Percentiles rank a stretch among this genome's conserved stretches.
phyloP scores from a whole-genome alignment of 2,329 filamentous ascomycete genomes.

The Xylariaceae sp. region DNA sequence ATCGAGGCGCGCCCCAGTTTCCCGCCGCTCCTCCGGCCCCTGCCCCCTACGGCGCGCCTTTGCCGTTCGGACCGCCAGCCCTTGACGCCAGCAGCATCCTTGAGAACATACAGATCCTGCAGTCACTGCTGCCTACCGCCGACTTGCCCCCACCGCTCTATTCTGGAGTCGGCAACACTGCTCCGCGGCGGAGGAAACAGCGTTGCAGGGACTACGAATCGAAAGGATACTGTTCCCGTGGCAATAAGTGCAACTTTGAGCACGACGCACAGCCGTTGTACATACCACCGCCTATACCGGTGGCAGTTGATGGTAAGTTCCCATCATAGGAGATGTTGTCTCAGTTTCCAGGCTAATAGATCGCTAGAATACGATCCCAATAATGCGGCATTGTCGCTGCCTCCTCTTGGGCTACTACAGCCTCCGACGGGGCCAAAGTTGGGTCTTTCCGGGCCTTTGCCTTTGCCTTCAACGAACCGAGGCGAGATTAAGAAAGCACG shows the following conservation, averaged over 20 bases:
- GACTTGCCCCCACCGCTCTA: constrained; percentile 32
- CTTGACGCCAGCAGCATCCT: constrained; percentile 58
- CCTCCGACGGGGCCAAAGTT: constrained; percentile 14
- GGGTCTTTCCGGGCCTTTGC: constrained; percentile 16
- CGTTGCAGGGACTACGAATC: constrained; percentile 66
- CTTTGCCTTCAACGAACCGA: constrained; percentile 23
- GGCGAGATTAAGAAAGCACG: constrained; percentile 35
- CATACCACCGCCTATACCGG: constrained; percentile 31
- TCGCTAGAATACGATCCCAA: constrained; percentile 53
- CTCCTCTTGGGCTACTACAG: constrained; percentile 16
- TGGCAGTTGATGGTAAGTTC: constrained; percentile 32
- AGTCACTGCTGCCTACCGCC: constrained; percentile 47
- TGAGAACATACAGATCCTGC: constrained; percentile 56
- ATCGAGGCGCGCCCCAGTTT: constrained; percentile 18
- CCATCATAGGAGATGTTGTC: background rate
- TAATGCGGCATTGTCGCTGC: constrained; percentile 38
- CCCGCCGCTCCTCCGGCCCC: constrained; percentile 7
- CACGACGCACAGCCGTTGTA: constrained; percentile 53
- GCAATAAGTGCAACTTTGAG: constrained; percentile 62
- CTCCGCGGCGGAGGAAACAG: constrained; percentile 35
- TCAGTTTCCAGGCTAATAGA: constrained; percentile 11
- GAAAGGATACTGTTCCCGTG: constrained; percentile 65
- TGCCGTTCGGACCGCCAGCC: constrained; percentile 34
- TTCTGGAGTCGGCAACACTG: constrained; percentile 19
- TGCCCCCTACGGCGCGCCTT: constrained; percentile 20